Evolutionary conservation across 1,284 basidiomycete genomes (phyloP).

Genomic region (Ustilago curta): DNA sequence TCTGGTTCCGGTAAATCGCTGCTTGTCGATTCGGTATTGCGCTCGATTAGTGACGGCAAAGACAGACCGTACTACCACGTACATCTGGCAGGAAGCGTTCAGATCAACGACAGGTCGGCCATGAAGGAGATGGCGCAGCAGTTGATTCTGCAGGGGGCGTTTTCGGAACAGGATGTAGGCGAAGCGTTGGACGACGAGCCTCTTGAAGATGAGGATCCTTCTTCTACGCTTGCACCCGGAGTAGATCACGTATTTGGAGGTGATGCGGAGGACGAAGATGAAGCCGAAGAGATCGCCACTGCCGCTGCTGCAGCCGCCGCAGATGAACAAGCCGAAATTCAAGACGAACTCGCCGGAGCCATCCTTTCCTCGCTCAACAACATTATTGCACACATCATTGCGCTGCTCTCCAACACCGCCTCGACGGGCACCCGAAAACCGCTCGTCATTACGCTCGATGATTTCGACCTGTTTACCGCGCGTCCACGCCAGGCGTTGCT

Average conservation of each 20-base stretch:
- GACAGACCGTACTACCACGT: constrained; percentile 52
- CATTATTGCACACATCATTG: constrained; percentile 59
- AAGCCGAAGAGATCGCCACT: neutral
- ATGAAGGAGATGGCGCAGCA: constrained; percentile 66
- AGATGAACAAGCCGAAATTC: constrained; percentile 40
- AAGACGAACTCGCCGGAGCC: constrained; percentile 33
- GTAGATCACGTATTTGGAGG: constrained; percentile 43
- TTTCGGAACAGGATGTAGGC: constrained; percentile 42
- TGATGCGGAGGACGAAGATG: constrained; percentile 31
- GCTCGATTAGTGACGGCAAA: constrained; percentile 8
- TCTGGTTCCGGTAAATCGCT: constrained; percentile 57
- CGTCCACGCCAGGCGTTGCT: constrained; percentile 64
- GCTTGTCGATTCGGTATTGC: constrained; percentile 59
- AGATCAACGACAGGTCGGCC: constrained; percentile 61
- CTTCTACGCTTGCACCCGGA: neutral
- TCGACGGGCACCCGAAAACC: constrained; percentile 37
- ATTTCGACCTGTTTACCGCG: constrained; percentile 63
- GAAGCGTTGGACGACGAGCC: constrained; percentile 16
- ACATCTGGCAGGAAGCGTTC: constrained; percentile 49
- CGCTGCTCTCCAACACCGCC: constrained; percentile 52
- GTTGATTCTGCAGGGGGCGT: constrained; percentile 61
- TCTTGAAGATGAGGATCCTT: constrained; percentile 14
- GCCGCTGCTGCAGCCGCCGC: neutral
- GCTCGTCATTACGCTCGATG: constrained; percentile 61
- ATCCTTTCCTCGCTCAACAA: constrained; percentile 51